These are phyloP conservation scores for Crithidia sp. DNA, from an alignment of 208 protist genomes.

Conservation along the genomic window DNA sequence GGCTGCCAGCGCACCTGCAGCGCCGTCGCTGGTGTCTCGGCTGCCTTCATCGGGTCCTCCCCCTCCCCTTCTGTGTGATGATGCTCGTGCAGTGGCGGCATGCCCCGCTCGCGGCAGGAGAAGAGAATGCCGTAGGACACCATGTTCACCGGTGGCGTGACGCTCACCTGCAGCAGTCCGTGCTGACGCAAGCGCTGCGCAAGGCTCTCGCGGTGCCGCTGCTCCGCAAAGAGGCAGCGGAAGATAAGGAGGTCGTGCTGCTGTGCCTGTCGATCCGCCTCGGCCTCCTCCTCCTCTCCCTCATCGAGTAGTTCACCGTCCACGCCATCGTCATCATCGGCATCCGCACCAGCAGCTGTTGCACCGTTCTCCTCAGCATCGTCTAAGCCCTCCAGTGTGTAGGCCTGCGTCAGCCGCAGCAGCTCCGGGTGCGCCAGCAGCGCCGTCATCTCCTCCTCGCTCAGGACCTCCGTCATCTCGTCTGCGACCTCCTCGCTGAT, in stretches of 20 bases:
- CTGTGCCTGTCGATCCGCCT: slow-evolving; percentile 33
- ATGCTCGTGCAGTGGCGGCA: not conserved
- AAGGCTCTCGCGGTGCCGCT: slow-evolving; percentile 35
- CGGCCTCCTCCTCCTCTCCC: slow-evolving; percentile 34
- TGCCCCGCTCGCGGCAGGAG: slow-evolving; percentile 6
- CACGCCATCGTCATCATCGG: slow-evolving; percentile 3
- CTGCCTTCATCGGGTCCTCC: no score
- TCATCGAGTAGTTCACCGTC: slow-evolving; percentile 28
- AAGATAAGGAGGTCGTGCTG: slow-evolving; percentile 41
- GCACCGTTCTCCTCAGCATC: slow-evolving; percentile 2
- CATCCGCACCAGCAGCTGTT: not conserved
- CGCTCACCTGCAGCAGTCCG: slow-evolving; percentile 39
- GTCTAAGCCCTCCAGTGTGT: slow-evolving; percentile 22
- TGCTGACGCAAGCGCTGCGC: slow-evolving; percentile 29
- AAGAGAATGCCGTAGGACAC: slow-evolving; percentile 50
- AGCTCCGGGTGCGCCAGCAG: slow-evolving; percentile 22
- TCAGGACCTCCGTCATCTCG: slow-evolving; percentile 21
- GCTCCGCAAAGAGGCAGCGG: slow-evolving; percentile 36
- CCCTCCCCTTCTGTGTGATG: not conserved
- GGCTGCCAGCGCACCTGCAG: slow-evolving; percentile 60
- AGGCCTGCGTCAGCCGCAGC: slow-evolving; percentile 13
- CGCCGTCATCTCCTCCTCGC: slow-evolving; percentile 18
- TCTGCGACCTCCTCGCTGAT: slow-evolving; percentile 11
- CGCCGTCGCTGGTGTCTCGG: not conserved
- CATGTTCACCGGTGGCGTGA: slow-evolving; percentile 39